A percentile compares a stretch with the other conserved stretches of the same genome.
Conservation (phyloP, 1,284 basidiomycete genomes). For the Cystobasidiaceae sp. region DNA sequence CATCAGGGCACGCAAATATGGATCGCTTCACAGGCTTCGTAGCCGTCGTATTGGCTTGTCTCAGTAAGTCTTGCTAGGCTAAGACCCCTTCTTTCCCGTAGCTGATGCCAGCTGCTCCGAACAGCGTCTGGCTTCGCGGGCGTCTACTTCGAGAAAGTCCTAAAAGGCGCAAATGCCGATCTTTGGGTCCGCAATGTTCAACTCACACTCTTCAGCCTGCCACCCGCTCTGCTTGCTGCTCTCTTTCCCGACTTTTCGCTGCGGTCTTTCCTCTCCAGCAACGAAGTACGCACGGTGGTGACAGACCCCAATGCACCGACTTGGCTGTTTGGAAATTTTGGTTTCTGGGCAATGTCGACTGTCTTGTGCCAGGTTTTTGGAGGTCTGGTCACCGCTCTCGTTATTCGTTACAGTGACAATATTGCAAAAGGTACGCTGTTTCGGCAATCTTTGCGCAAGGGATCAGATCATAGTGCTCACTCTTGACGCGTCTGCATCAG, state of each 20-base stretch:
- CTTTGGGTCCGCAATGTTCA: slow-evolving; percentile 97
- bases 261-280: slow-evolving; percentile 33
- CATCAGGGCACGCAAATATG: slow-evolving; percentile 54
- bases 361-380: slow-evolving; percentile 83
- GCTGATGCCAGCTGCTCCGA: background rate
- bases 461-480: too few relatives aligned
- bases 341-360: slow-evolving; percentile 84
- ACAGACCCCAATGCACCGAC: slow-evolving; percentile 24
- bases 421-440: slow-evolving; percentile 79
- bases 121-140: slow-evolving; percentile 87
- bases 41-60: slow-evolving; percentile 84
- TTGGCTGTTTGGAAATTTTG: slow-evolving; percentile 67
- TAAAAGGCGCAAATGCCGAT: slow-evolving; percentile 80
- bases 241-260: slow-evolving; percentile 53
- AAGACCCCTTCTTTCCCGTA: background rate
- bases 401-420: slow-evolving; percentile 65
- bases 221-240: slow-evolving; percentile 82
- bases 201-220: slow-evolving; percentile 84
- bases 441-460: too few relatives aligned
- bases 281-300: background rate
- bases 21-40: slow-evolving; percentile 71
- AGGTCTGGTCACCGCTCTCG: slow-evolving; percentile 75
- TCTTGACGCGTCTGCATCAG: slow-evolving; percentile 30
- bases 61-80: slow-evolving; percentile 55
- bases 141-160: slow-evolving; percentile 96